Evolutionary conservation across 768 basidiomycete genomes (phyloP).

Genomic region (Agrocybe chaxingu): DNA sequence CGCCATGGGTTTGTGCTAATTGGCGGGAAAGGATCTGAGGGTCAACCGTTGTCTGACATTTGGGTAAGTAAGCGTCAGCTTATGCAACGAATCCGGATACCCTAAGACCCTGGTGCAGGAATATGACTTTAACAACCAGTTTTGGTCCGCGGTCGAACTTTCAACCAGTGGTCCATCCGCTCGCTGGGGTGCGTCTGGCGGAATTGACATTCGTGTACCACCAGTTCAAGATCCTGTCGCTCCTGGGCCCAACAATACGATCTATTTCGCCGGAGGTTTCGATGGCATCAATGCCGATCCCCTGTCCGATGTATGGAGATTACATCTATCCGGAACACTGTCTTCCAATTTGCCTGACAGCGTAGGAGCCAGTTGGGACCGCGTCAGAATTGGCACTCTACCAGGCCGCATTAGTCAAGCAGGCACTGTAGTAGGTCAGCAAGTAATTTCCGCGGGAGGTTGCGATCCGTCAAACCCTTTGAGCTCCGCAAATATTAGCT

Average conservation of each 20-base stretch:
- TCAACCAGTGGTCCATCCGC: slow-evolving; percentile 53
- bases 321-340: slow-evolving; percentile 66
- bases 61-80: slow-evolving; percentile 50
- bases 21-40: slow-evolving; percentile 62
- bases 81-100: not conserved
- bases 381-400: slow-evolving; percentile 34
- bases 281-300: slow-evolving; percentile 41
- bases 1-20: slow-evolving; percentile 73
- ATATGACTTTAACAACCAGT: slow-evolving; percentile 71
- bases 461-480: slow-evolving; percentile 36
- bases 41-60: slow-evolving; percentile 57
- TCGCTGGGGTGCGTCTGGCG: slow-evolving; percentile 73
- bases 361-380: slow-evolving; percentile 59
- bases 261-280: slow-evolving; percentile 73
- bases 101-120: slow-evolving; percentile 42
- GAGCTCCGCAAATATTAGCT: slow-evolving; percentile 39
- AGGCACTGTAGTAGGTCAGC: slow-evolving; percentile 51
- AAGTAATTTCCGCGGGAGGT: slow-evolving; percentile 58
- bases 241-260: slow-evolving; percentile 64
- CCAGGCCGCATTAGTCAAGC: slow-evolving; percentile 48
- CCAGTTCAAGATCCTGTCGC: slow-evolving; percentile 39
- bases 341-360: slow-evolving; percentile 61
- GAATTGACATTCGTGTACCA: slow-evolving; percentile 57
- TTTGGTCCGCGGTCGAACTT: slow-evolving; percentile 65
- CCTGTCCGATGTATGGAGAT: slow-evolving; percentile 68